A percentile compares a stretch with the other conserved stretches of the same genome.
These are phyloP conservation scores for Fusarium azukiicola DNA, from an alignment of 2,329 filamentous ascomycete genomes.

Conservation along the genomic window DNA sequence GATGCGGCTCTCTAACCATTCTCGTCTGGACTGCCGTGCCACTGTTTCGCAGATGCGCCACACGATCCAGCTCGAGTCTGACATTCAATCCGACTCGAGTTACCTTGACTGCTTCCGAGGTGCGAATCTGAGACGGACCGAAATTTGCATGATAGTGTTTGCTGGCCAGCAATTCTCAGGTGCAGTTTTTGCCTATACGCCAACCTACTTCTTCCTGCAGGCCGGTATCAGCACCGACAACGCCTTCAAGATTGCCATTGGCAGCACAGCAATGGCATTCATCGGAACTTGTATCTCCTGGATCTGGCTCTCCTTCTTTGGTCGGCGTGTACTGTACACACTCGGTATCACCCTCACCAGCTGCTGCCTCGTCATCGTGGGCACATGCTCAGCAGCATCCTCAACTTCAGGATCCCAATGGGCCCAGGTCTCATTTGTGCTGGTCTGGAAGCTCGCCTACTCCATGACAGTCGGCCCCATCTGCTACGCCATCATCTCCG, in stretches of 20 bases:
- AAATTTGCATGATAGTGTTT: slow-evolving; percentile 69
- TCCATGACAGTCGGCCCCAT: slow-evolving; percentile 68
- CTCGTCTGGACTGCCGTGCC: slow-evolving; percentile 64
- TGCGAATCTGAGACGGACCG: slow-evolving; percentile 68
- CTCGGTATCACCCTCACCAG: slow-evolving; percentile 65
- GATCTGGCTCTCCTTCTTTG: slow-evolving; percentile 65
- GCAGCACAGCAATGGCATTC: slow-evolving; percentile 65
- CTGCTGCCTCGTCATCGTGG: slow-evolving; percentile 66
- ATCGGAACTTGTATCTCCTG: slow-evolving; percentile 67
- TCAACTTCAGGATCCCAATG: slow-evolving; percentile 49
- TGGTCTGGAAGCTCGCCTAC: slow-evolving; percentile 69
- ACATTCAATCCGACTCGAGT: slow-evolving; percentile 60
- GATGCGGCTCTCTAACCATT: slow-evolving; percentile 59
- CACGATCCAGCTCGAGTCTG: slow-evolving; percentile 68
- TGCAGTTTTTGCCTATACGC: slow-evolving; percentile 63
- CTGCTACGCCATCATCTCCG: slow-evolving; percentile 66
- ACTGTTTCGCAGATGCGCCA: slow-evolving; percentile 85
- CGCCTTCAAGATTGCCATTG: slow-evolving; percentile 67
- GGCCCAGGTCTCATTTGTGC: slow-evolving; percentile 63
- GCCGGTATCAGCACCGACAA: slow-evolving; percentile 63
- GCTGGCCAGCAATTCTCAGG: slow-evolving; percentile 65
- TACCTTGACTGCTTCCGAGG: slow-evolving; percentile 73
- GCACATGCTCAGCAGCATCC: slow-evolving; percentile 55
- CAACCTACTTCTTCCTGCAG: slow-evolving; percentile 72
- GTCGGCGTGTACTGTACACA: slow-evolving; percentile 67